Evolutionary conservation across 2,329 filamentous ascomycete genomes (phyloP).

Genomic region (Colletotrichum sojae): DNA sequence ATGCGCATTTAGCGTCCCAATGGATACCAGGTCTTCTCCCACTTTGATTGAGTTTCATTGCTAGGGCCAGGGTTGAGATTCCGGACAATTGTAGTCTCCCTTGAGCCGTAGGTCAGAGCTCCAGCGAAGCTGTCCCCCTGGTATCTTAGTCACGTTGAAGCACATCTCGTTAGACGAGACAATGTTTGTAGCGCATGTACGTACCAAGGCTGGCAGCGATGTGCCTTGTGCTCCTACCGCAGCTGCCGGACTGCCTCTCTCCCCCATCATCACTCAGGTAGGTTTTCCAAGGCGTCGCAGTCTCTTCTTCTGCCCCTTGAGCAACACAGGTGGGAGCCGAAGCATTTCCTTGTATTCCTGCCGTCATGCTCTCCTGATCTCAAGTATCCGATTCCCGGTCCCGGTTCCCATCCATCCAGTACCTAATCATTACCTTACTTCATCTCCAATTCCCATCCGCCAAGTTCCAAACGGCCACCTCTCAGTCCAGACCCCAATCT

Average conservation of each 20-base stretch:
- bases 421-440: constrained; percentile 19
- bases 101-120: not conserved
- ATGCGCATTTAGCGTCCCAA: constrained; percentile 7
- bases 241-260: not conserved
- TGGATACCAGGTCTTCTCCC: constrained; percentile 4
- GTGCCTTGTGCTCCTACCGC: too few relatives aligned
- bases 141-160: not conserved
- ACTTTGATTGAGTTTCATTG: constrained; percentile 4
- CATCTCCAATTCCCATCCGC: constrained; percentile 4
- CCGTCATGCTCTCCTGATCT: not conserved
- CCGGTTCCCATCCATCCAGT: not conserved
- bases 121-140: not conserved
- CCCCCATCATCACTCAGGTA: constrained; percentile 2
- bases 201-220: too few relatives aligned
- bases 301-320: constrained; percentile 4
- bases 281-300: constrained; percentile 11
- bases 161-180: constrained; percentile 9
- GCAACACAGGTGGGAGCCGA: constrained; percentile 9
- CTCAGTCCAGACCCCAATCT: constrained; percentile 2
- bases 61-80: not conserved
- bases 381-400: not conserved
- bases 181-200: constrained; percentile 2
- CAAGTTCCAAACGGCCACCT: not conserved
- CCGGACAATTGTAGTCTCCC: not conserved
- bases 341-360: not conserved